Evolutionary conservation across 2,329 filamentous ascomycete genomes (phyloP).

Genomic region (Sodiomyces alkalinus): DNA sequence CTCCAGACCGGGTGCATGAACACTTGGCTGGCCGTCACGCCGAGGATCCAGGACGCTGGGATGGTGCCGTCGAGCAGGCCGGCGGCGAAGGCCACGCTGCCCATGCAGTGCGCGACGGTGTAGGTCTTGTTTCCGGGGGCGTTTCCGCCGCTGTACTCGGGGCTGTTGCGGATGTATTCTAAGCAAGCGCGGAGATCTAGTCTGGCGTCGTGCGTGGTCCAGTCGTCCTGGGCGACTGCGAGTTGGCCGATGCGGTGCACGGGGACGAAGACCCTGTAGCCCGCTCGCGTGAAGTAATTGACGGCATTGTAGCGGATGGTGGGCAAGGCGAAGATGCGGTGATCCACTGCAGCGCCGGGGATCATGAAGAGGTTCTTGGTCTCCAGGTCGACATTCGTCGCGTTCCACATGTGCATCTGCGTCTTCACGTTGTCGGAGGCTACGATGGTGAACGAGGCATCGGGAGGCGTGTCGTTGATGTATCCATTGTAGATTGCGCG

Average conservation of each 20-base stretch:
- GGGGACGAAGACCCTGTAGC: slow-evolving; percentile 43
- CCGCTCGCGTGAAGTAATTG: slow-evolving; percentile 44
- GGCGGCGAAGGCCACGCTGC: slow-evolving; percentile 39
- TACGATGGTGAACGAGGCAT: slow-evolving; percentile 25
- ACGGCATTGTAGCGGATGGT: slow-evolving; percentile 49
- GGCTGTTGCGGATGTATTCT: slow-evolving; percentile 29
- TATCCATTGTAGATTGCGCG: slow-evolving; percentile 30
- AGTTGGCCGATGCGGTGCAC: slow-evolving; percentile 43
- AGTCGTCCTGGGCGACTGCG: slow-evolving; percentile 31
- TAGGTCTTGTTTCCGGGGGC: slow-evolving; percentile 28
- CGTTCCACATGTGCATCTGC: slow-evolving; percentile 41
- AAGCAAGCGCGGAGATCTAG: slow-evolving; percentile 43
- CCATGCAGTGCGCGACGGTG: slow-evolving; percentile 47
- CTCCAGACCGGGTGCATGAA: slow-evolving; percentile 49
- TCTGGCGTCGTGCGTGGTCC: slow-evolving; percentile 44
- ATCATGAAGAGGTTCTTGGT: slow-evolving; percentile 42
- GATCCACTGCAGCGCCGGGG: slow-evolving; percentile 46
- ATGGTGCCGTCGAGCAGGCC: slow-evolving; percentile 49
- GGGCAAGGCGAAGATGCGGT: slow-evolving; percentile 46
- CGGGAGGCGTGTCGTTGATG: slow-evolving; percentile 33
- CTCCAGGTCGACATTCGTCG: slow-evolving; percentile 21
- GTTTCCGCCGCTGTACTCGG: slow-evolving; percentile 12
- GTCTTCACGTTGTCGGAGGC: slow-evolving; percentile 38
- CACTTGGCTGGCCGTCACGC: slow-evolving; percentile 43
- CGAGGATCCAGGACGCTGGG: slow-evolving; percentile 38